Conservation (phyloP, 148 eudicot genomes). For the Camellia lanceoleosa region DNA sequence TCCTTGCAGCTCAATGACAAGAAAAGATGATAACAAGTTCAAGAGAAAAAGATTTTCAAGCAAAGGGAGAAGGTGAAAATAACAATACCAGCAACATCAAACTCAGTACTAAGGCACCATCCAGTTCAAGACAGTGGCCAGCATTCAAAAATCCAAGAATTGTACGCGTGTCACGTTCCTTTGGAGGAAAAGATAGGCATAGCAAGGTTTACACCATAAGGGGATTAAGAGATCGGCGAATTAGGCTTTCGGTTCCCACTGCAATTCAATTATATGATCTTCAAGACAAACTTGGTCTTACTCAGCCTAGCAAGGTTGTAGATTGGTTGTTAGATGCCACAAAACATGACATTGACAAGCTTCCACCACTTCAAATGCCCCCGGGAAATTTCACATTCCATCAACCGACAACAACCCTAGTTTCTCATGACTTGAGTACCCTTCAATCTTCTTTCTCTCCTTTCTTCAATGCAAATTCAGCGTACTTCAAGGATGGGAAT, state of each 20-base stretch:
- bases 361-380: constrained; percentile 63
- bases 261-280: constrained; percentile 82
- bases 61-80: constrained; percentile 34
- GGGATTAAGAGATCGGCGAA: constrained; percentile 69
- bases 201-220: constrained; percentile 76
- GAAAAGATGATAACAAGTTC: constrained; percentile 40
- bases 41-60: constrained; percentile 29
- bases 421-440: constrained; percentile 27
- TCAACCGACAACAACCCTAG: constrained; percentile 13
- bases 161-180: constrained; percentile 59
- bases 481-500: constrained; percentile 26
- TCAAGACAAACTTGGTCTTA: constrained; percentile 67
- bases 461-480: constrained; percentile 33
- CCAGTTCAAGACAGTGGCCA: constrained; percentile 64
- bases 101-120: constrained; percentile 23
- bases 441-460: constrained; percentile 36
- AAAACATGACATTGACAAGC: constrained; percentile 65
- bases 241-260: constrained; percentile 71
- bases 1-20: constrained; percentile 25
- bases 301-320: constrained; percentile 79
- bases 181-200: constrained; percentile 82
- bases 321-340: constrained; percentile 78
- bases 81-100: not conserved
- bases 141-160: constrained; percentile 77
- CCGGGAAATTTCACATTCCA: constrained; percentile 40